Evolutionary conservation across 345 rosid species (phyloP).

Genomic region (Eucalyptus regnans): DNA sequence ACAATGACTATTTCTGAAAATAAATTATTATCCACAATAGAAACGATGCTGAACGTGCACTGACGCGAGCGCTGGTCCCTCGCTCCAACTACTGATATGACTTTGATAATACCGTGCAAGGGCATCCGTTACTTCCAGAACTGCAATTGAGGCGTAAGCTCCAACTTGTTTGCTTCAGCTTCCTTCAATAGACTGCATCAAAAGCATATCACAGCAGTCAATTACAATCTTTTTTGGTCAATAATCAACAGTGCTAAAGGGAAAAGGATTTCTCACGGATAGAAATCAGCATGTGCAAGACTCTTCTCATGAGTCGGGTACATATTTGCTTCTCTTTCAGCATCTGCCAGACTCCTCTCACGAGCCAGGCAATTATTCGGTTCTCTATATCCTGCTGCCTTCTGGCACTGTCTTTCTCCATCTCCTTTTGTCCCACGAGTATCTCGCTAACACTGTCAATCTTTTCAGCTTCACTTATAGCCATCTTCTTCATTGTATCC

Average conservation of each 20-base stretch:
- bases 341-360: too few species aligned
- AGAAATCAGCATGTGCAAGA: constrained; percentile 73
- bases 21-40: too few species aligned
- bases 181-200: constrained; percentile 47
- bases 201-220: not conserved
- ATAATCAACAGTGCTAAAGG: not conserved
- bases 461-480: constrained; percentile 86
- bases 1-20: too few species aligned
- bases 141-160: constrained; percentile 12
- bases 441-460: constrained; percentile 69
- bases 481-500: constrained; percentile 77
- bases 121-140: too few species aligned
- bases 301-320: constrained; percentile 64
- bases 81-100: too few species aligned
- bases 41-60: too few species aligned
- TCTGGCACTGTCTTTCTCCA: constrained; percentile 68
- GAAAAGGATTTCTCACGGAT: constrained; percentile 27
- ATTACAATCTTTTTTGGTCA: not conserved
- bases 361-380: not conserved
- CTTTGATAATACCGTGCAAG: too few species aligned
- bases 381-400: constrained; percentile 79
- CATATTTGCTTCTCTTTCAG: constrained; percentile 30
- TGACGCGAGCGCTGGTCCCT: too few species aligned
- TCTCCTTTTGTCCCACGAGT: constrained; percentile 69
- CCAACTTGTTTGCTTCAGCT: constrained; percentile 83